phyloP scores from a whole-genome alignment of 2,329 filamentous ascomycete genomes.

The Colletotrichum costaricense region DNA sequence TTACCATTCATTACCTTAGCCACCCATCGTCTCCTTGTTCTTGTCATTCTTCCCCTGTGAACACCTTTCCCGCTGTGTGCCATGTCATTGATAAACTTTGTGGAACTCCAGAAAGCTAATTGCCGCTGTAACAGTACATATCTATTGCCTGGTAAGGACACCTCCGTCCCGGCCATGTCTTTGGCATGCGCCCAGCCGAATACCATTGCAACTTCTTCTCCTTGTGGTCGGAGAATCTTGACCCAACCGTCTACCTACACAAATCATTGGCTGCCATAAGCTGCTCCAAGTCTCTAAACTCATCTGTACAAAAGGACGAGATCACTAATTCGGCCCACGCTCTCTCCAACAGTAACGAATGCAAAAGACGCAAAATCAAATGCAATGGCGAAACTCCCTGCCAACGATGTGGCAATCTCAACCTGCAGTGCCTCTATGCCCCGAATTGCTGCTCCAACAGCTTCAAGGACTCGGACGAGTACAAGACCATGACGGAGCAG shows the following conservation, averaged over 20 bases:
- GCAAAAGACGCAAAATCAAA: conserved; percentile 80
- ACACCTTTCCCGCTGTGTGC: conserved; percentile 17
- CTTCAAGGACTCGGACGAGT: conserved; percentile 94
- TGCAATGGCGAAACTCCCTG: conserved; percentile 79
- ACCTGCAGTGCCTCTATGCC: conserved; percentile 73
- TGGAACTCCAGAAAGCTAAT: conserved; percentile 30
- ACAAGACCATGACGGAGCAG: conserved; percentile 81
- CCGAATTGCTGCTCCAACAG: conserved; percentile 77
- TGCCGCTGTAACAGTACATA: conserved; percentile 58
- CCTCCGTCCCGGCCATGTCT: neutral
- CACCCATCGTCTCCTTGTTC: neutral
- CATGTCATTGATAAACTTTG: conserved; percentile 6
- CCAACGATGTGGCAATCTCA: conserved; percentile 75
- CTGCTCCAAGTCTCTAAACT: neutral
- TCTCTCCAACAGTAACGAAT: conserved; percentile 68
- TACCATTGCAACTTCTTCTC: conserved; percentile 35
- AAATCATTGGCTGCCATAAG: neutral
- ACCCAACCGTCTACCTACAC: neutral
- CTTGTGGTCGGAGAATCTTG: neutral
- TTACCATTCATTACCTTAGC: neutral
- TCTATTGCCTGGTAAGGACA: conserved; percentile 68
- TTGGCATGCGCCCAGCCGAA: conserved; percentile 31
- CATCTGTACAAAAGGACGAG: too few species aligned
- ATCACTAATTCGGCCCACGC: conserved; percentile 24
- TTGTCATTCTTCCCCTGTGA: neutral